Conservation (phyloP, 2,329 filamentous ascomycete genomes). For the Sporothrix dimorphospora region DNA sequence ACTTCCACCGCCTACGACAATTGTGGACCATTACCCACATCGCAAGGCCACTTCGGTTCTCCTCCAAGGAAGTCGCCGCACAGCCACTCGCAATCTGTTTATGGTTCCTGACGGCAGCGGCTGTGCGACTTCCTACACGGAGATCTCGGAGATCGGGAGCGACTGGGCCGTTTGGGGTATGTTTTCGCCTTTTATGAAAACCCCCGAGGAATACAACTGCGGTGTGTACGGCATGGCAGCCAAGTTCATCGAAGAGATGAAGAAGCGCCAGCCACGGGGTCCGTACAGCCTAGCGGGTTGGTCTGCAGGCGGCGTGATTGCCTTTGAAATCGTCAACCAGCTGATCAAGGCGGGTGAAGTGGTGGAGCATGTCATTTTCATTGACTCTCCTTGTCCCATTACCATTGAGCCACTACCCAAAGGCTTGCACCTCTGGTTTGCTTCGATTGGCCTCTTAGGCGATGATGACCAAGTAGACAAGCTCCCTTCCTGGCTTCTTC, state of each 20-base stretch:
- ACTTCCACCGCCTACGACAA: slow-evolving; percentile 42
- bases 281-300: slow-evolving; percentile 72
- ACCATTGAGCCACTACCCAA: slow-evolving; percentile 69
- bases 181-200: slow-evolving; percentile 74
- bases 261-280: slow-evolving; percentile 68
- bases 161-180: slow-evolving; percentile 57
- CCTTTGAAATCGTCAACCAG: slow-evolving; percentile 67
- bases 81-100: slow-evolving; percentile 53
- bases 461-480: slow-evolving; percentile 58
- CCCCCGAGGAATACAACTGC: slow-evolving; percentile 65
- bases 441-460: slow-evolving; percentile 70
- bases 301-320: slow-evolving; percentile 75
- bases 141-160: slow-evolving; percentile 55
- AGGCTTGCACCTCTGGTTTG: slow-evolving; percentile 71
- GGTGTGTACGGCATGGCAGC: slow-evolving; percentile 67
- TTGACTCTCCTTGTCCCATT: slow-evolving; percentile 68
- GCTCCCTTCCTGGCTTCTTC: slow-evolving; percentile 72
- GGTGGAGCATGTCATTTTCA: slow-evolving; percentile 64
- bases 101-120: slow-evolving; percentile 61
- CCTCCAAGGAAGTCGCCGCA: slow-evolving; percentile 56
- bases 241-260: slow-evolving; percentile 71
- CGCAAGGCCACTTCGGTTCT: slow-evolving; percentile 54
- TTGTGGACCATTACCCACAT: slow-evolving; percentile 51
- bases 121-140: slow-evolving; percentile 69
- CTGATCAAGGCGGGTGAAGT: slow-evolving; percentile 59